Percentiles rank a stretch among this genome's conserved stretches.
phyloP scores from a whole-genome alignment of 441 rosid species.

The Bruguiera hainesii region DNA sequence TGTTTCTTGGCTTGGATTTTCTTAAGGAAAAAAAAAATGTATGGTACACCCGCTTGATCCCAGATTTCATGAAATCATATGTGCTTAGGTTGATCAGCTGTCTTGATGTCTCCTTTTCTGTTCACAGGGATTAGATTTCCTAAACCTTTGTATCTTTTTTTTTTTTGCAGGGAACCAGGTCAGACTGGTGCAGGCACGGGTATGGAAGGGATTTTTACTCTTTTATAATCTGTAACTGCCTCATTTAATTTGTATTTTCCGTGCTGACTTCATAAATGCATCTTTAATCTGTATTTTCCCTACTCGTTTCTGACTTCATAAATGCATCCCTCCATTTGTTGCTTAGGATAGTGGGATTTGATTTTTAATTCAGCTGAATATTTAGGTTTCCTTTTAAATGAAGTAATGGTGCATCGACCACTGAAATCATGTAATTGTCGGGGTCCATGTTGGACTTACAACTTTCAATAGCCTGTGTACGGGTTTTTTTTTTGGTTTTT shows the following conservation, averaged over 20 bases:
- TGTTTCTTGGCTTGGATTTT: background rate
- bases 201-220: constrained; percentile 12
- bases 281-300: too few relatives aligned
- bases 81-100: background rate
- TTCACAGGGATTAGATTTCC: constrained; percentile 36
- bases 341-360: too few relatives aligned
- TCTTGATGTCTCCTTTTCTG: background rate
- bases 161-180: constrained; percentile 41
- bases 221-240: too few relatives aligned
- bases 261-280: background rate
- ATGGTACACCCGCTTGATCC: too few relatives aligned
- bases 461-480: background rate
- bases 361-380: too few relatives aligned
- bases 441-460: too few relatives aligned
- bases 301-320: background rate
- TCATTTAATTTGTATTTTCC: background rate
- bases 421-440: too few relatives aligned
- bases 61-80: background rate
- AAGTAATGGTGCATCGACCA: too few relatives aligned
- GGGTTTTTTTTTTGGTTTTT: background rate
- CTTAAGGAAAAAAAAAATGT: background rate
- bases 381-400: too few relatives aligned
- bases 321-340: too few relatives aligned
- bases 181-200: constrained; percentile 47
- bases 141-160: background rate